phyloP scores from a whole-genome alignment of 805 yeast species.

The Hanseniaspora guilliermondii region DNA sequence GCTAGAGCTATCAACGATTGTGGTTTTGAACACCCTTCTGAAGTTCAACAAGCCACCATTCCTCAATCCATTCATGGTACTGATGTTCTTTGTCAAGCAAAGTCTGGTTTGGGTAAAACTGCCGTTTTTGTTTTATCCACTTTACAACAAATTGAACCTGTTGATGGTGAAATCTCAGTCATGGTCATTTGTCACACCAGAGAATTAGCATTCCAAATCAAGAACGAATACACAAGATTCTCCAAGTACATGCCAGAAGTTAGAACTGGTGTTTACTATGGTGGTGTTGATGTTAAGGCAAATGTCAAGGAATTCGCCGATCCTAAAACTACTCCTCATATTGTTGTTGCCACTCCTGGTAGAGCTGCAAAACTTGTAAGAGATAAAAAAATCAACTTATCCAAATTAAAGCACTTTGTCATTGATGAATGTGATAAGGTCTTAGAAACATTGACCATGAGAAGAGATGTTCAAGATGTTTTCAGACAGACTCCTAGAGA shows the following conservation, averaged over 20 bases:
- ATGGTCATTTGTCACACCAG: slow-evolving; percentile 95
- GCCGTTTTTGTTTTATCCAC: slow-evolving; percentile 95
- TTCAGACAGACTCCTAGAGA: slow-evolving; percentile 96
- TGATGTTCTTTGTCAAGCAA: slow-evolving; percentile 96
- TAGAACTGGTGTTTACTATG: slow-evolving; percentile 90
- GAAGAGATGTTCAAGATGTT: slow-evolving; percentile 96
- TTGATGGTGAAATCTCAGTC: slow-evolving; percentile 91
- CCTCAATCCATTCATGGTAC: slow-evolving; percentile 97
- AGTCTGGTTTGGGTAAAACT: slow-evolving; percentile 98
- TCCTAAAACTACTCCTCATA: slow-evolving; percentile 91
- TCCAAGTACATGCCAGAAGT: slow-evolving; percentile 98
- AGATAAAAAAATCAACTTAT: slow-evolving; percentile 76
- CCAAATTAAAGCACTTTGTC: slow-evolving; percentile 85
- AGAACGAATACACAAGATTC: slow-evolving; percentile 93
- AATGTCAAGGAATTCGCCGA: slow-evolving; percentile 80
- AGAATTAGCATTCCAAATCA: slow-evolving; percentile 95
- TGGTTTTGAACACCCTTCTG: slow-evolving; percentile 99
- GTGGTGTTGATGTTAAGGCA: slow-evolving; percentile 78
- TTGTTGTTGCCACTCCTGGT: slow-evolving; percentile 97
- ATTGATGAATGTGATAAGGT: slow-evolving; percentile 98
- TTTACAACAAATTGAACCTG: slow-evolving; percentile 92
- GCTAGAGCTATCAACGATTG: slow-evolving; percentile 96
- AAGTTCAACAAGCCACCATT: slow-evolving; percentile 96
- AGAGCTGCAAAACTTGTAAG: slow-evolving; percentile 88
- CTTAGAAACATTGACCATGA: slow-evolving; percentile 81